A percentile compares a stretch with the other conserved stretches of the same genome.
These are phyloP conservation scores for Magnaporthales sp. DNA, from an alignment of 2,329 filamentous ascomycete genomes.

Conservation along the genomic window DNA sequence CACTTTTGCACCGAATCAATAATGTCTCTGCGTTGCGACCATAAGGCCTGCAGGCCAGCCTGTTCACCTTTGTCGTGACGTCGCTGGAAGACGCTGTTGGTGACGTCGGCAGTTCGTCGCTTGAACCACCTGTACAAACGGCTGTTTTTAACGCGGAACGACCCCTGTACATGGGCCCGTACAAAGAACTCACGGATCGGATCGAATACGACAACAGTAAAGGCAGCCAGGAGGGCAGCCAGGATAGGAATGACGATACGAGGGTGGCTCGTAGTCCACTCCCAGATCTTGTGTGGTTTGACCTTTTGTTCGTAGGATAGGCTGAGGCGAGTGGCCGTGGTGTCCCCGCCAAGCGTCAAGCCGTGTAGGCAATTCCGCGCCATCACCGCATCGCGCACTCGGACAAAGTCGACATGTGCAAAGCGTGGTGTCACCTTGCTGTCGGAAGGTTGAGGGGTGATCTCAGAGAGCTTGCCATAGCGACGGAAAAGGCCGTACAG, in stretches of 20 bases:
- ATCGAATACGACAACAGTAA: conserved; percentile 86
- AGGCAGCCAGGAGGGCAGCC: conserved; percentile 70
- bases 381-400: conserved; percentile 70
- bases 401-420: conserved; percentile 69
- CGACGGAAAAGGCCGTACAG: conserved; percentile 80
- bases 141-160: conserved; percentile 66
- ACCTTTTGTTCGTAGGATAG: conserved; percentile 76
- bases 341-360: conserved; percentile 63
- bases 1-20: conserved; percentile 78
- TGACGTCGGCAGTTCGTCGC: conserved; percentile 56
- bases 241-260: conserved; percentile 78
- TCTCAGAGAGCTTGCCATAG: conserved; percentile 87
- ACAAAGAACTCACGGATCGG: conserved; percentile 92
- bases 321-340: conserved; percentile 58
- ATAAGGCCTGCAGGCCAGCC: conserved; percentile 69
- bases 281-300: conserved; percentile 71
- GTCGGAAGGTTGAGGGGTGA: conserved; percentile 71
- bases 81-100: conserved; percentile 40
- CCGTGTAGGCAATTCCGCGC: conserved; percentile 91
- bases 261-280: conserved; percentile 81
- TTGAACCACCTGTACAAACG: conserved; percentile 74
- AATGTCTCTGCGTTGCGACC: conserved; percentile 75
- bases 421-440: conserved; percentile 78
- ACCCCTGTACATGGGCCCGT: conserved; percentile 73
- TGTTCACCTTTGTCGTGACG: conserved; percentile 48